Percentiles rank a stretch among this genome's conserved stretches.
Conservation (phyloP, 495 filamentous ascomycete species). For the Amphirosellinia nigrospora region DNA sequence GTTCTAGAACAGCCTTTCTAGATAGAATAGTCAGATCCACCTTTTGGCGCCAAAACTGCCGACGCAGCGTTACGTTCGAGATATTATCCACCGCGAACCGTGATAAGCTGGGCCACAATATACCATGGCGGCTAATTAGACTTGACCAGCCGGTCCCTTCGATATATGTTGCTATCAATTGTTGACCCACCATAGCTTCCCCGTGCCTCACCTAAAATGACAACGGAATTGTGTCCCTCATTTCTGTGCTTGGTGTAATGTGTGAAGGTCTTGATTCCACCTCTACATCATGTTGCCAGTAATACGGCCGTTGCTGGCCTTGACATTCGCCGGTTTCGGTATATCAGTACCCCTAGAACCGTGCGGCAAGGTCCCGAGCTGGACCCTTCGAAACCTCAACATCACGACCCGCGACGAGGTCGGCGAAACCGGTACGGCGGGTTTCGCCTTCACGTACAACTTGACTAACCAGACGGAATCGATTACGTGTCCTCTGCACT, state of each 20-base stretch:
- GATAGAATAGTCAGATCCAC: too few species aligned
- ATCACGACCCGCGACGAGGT: constrained; percentile 31
- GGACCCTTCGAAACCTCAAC: constrained; percentile 30
- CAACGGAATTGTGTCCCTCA: background rate
- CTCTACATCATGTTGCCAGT: constrained; percentile 3
- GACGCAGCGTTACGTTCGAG: too few species aligned
- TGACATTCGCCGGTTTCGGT: background rate
- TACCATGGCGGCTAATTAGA: constrained; percentile 19
- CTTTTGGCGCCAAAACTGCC: too few species aligned
- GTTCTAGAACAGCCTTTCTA: too few species aligned
- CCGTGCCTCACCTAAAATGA: background rate
- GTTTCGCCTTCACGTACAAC: constrained; percentile 31
- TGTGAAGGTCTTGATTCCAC: background rate
- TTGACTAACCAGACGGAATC: constrained; percentile 27
- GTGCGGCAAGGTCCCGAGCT: constrained; percentile 20
- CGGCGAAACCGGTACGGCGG: constrained; percentile 23
- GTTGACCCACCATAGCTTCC: background rate
- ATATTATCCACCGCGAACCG: too few species aligned
- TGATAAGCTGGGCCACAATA: too few species aligned
- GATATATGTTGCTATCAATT: background rate
- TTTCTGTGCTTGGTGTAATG: background rate
- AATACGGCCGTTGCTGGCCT: background rate
- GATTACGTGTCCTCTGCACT: constrained; percentile 32
- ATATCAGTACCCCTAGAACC: constrained; percentile 2
- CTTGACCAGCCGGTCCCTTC: background rate